These are phyloP conservation scores for Zygnema circumcarinatum DNA, from an alignment of 139 green algal genomes.

Conservation along the genomic window DNA sequence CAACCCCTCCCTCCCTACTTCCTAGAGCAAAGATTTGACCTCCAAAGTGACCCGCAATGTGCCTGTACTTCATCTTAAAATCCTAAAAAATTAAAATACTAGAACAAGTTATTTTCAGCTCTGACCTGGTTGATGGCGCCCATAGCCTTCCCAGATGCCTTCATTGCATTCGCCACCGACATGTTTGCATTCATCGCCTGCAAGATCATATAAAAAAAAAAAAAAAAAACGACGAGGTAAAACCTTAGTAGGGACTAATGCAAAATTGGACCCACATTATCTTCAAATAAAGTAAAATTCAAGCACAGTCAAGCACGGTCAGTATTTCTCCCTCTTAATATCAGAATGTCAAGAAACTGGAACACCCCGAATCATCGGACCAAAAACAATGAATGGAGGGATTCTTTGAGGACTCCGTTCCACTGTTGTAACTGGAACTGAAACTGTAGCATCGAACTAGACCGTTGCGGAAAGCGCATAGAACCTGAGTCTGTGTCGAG, in stretches of 20 bases:
- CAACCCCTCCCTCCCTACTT: too few relatives aligned
- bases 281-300: too few relatives aligned
- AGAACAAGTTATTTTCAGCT: not conserved
- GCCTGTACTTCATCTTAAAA: not conserved
- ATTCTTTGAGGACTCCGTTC: too few relatives aligned
- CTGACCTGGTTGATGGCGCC: constrained; percentile 44
- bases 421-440: too few relatives aligned
- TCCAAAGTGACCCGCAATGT: not conserved
- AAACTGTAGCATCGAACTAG: too few relatives aligned
- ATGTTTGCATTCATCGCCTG: constrained; percentile 43
- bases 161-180: constrained; percentile 43
- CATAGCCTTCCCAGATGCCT: constrained; percentile 19
- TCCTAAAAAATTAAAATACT: not conserved
- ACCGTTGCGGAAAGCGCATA: not conserved
- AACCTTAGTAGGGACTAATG: not conserved
- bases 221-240: not conserved
- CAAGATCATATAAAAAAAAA: not conserved
- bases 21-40: not conserved
- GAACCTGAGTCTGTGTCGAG: constrained; percentile 37
- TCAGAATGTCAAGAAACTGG: too few relatives aligned
- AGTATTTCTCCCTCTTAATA: too few relatives aligned
- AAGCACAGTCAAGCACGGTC: too few relatives aligned
- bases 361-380: too few relatives aligned
- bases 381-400: too few relatives aligned
- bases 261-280: too few relatives aligned